Base-by-base conservation (phyloP, 345 rosid genomes). In the Physaria fendleri region DNA sequence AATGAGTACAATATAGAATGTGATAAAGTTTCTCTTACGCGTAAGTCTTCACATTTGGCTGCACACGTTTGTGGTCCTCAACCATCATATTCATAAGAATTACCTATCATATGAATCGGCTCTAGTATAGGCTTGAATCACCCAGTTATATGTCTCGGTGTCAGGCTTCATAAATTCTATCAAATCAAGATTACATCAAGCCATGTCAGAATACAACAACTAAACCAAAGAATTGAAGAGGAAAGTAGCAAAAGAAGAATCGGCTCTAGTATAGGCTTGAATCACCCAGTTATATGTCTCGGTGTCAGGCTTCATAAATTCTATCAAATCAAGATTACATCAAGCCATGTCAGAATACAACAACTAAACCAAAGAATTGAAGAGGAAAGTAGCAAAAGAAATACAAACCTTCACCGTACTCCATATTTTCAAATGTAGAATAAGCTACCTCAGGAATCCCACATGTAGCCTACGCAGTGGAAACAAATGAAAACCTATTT, bases 251-350 rank as follows among this genome's bases (percentile, higher is more conserved):
- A 7, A 53, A 61, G 29, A 68, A 47, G 96, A 88, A 66, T 92
- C 96, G 50, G 96, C 96, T 76, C 95, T 82, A 13, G 98, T 92
- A 62, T 85, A 92, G 46, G 98, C 96, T 81, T 88, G 95, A 75
- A 92, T 82, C 57, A 92, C 95, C 95, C 95, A 92, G 63, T 92
- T 92, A 75, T 92, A 92, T 15, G 96, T 79, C 77, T 92, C 96
- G 0, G 98, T 82, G 67, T 92, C 76, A 21, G 98, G 98, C 74
- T 85, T 92, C 98, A 88, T 92, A 69, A 66, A 88, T 62, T 44
- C 96, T 92, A 82, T 33, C 47, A 71, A 45, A 23, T 38, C 54
- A 74, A 74, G 51, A 73, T 30, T 35, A 46, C 32, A 20, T 46
- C n/a, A 17, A 53, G 32, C 42, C 8, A 48, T 32, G 17, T 34